These are phyloP conservation scores for Ogataea zsoltii DNA, from an alignment of 805 yeast genomes.

Conservation along the genomic window DNA sequence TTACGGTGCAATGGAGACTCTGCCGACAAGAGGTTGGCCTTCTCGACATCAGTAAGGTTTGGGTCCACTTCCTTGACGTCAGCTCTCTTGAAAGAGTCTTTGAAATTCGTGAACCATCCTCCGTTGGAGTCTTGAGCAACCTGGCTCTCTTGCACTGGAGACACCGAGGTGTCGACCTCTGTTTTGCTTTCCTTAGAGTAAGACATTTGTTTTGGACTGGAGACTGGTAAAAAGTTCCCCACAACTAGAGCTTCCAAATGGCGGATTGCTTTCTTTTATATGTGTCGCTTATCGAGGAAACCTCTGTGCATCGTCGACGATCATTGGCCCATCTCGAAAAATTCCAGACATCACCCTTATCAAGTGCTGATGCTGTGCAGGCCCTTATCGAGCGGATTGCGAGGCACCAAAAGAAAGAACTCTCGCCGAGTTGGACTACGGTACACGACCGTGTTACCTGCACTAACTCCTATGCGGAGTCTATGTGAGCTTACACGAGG, in stretches of 20 bases:
- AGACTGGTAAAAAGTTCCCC: too few relatives aligned
- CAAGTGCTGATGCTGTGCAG: neutral
- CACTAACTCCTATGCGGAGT: too few relatives aligned
- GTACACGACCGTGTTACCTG: neutral
- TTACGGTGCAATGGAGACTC: slow-evolving; percentile 51
- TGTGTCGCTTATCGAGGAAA: neutral
- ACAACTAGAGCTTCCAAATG: too few relatives aligned
- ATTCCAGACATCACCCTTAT: neutral
- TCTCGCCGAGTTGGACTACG: neutral
- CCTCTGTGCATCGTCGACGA: neutral
- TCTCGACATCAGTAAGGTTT: slow-evolving; percentile 44
- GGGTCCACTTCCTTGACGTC: slow-evolving; percentile 43
- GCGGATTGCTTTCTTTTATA: slow-evolving; percentile 2
- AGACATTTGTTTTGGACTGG: slow-evolving; percentile 10
- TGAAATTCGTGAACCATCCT: slow-evolving; percentile 25
- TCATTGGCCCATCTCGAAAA: neutral
- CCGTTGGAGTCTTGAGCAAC: slow-evolving; percentile 1
- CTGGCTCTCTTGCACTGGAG: slow-evolving; percentile 22
- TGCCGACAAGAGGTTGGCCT: slow-evolving; percentile 47
- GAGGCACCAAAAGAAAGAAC: slow-evolving; percentile 1
- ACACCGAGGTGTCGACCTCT: slow-evolving; percentile 26
- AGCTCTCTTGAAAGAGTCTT: slow-evolving; percentile 34
- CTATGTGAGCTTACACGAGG: too few relatives aligned
- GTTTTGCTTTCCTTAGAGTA: slow-evolving; percentile 22
- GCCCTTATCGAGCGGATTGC: neutral